Base-by-base conservation (phyloP, 768 basidiomycete species). In the Rhodosporidiobolus odoratus region DNA sequence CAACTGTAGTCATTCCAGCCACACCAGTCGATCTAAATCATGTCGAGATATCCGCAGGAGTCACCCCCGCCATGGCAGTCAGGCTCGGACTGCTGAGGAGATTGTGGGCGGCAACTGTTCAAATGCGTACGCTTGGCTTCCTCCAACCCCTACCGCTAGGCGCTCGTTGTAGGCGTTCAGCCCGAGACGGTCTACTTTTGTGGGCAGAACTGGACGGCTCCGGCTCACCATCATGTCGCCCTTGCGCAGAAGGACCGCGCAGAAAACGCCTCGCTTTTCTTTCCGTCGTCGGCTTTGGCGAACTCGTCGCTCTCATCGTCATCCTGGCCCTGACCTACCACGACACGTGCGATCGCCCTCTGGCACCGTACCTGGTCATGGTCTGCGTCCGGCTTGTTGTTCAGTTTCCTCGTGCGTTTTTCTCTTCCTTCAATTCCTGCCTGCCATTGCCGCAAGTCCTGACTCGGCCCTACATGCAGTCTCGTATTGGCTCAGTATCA, bases 271-370 rank as follows among this genome's bases (percentile, higher is more conserved):
- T 72, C 25, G 38, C 32, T 2, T 60, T 68, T 54, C 56, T 60
- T 12, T 37, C 38, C 32, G 13, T 58, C 13, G n/a, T 58, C 27
- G 66, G 66, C 2, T 37, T 54, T 17, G 58, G 38, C 2, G 69
- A 77, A 57, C 25, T 77, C 58, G 48, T 72, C 17, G 62, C 75
- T 7, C 76, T 68, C 59, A 58, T 64, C 53, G 70, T 71, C 25
- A 48, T 76, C 19, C 66, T 72, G n/a, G 71, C 60, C 4, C 13
- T 70, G 15, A 27, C 57, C 3, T 58, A 61, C 43, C 15, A 40
- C 35, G 30, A 60, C n/a, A 30, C 69, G 1, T 77, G 76, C 61
- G 75, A 73, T 43, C 52, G 58, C 7, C 71, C 74, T 1, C 57
- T 77, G 17, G 56, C 47, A 3, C 35, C 65, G 9, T 77, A 71